Evolutionary conservation across 345 rosid species (phyloP).

Genomic region (Iberis pinnata): DNA sequence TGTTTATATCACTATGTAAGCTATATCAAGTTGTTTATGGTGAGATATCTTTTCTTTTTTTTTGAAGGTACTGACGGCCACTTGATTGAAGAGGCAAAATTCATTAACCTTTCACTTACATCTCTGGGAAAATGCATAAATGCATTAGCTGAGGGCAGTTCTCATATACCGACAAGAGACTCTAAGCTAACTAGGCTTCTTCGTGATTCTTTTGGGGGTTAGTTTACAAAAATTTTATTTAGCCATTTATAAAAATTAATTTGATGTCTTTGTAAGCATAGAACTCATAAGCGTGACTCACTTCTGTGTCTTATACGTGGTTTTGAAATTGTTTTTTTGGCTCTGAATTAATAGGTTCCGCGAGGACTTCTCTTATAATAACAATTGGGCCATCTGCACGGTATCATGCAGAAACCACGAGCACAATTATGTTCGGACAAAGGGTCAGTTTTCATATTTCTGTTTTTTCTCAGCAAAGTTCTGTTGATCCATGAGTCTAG

Average conservation of each 20-base stretch:
- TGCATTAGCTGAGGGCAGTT: slow-evolving; percentile 88
- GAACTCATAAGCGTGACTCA: background rate
- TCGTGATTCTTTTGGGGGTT: slow-evolving; percentile 95
- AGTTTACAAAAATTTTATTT: slow-evolving; percentile 8
- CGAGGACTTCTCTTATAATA: slow-evolving; percentile 85
- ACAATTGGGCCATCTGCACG: slow-evolving; percentile 82
- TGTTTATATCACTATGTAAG: slow-evolving; percentile 5
- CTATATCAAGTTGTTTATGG: background rate
- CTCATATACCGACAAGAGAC: slow-evolving; percentile 92
- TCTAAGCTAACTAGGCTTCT: slow-evolving; percentile 91
- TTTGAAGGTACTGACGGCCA: slow-evolving; percentile 77
- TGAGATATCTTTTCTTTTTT: slow-evolving; percentile 13
- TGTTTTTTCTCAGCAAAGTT: background rate
- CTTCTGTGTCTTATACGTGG: background rate
- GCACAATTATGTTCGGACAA: slow-evolving; percentile 93
- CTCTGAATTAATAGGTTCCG: slow-evolving; percentile 55
- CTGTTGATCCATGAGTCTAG: slow-evolving; percentile 4
- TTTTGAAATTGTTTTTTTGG: slow-evolving; percentile 7
- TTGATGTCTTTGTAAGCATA: background rate
- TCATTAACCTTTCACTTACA: slow-evolving; percentile 84
- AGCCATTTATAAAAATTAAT: background rate
- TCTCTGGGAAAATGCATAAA: slow-evolving; percentile 94
- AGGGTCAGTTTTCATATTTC: slow-evolving; percentile 48
- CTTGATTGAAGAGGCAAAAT: slow-evolving; percentile 89
- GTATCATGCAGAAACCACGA: slow-evolving; percentile 77